Conservation (phyloP, 176 grass and related monocot species). For the Cenchrus purpureus region DNA sequence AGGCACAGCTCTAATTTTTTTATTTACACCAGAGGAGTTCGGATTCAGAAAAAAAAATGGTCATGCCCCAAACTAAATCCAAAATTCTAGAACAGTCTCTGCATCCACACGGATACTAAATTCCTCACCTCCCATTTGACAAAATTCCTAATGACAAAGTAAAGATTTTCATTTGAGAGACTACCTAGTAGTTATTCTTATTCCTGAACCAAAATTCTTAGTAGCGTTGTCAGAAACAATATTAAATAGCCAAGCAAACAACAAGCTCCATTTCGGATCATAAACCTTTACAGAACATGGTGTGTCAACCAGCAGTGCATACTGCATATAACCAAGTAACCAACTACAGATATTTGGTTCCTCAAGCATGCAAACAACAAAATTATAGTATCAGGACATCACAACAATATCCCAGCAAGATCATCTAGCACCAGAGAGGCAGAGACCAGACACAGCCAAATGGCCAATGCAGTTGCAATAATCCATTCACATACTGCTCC, state of each 20-base stretch:
- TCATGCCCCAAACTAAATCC: background rate
- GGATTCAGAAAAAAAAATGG: background rate
- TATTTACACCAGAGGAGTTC: background rate
- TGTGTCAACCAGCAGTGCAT: background rate
- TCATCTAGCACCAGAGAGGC: background rate
- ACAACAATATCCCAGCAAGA: background rate
- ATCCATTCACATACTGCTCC: background rate
- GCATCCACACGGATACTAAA: background rate
- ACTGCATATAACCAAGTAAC: background rate
- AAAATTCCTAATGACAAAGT: background rate
- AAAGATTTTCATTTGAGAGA: background rate
- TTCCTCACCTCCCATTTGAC: background rate
- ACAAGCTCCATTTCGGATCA: background rate
- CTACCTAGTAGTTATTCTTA: background rate
- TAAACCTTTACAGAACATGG: background rate
- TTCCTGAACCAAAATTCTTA: background rate
- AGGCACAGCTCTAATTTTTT: background rate
- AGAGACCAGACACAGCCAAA: background rate
- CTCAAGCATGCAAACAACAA: conserved; percentile 9
- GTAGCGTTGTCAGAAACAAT: background rate
- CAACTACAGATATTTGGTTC: background rate
- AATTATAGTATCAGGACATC: background rate
- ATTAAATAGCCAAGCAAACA: background rate
- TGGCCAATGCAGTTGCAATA: background rate
- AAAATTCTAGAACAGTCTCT: background rate